A percentile compares a stretch with the other conserved stretches of the same genome.
These are phyloP conservation scores for Nitzschia sp. DNA, from an alignment of 108 stramenopile genomes.

Conservation along the genomic window DNA sequence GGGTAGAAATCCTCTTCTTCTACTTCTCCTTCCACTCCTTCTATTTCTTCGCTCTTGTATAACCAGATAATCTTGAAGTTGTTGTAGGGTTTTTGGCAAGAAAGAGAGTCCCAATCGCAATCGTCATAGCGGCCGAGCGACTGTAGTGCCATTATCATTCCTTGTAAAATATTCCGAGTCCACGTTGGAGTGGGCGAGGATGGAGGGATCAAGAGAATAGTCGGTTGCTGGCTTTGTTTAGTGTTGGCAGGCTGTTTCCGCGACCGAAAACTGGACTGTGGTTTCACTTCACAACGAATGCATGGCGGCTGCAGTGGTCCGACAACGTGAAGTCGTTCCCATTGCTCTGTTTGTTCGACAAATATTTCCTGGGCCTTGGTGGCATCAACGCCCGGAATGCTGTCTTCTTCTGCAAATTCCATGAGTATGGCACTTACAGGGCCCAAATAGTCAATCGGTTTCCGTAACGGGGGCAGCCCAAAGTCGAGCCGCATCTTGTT, in stretches of 20 bases:
- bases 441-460: constrained; percentile 16
- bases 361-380: not conserved
- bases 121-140: constrained; percentile 26
- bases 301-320: constrained; percentile 9
- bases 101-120: constrained; percentile 25
- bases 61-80: constrained; percentile 30
- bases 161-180: constrained; percentile 23
- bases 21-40: not conserved
- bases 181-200: not conserved
- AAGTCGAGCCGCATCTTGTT: constrained; percentile 21
- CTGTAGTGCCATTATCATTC: constrained; percentile 4
- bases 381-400: not conserved
- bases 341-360: not conserved
- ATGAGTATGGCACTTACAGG: constrained; percentile 22
- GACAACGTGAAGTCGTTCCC: not conserved
- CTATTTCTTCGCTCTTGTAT: not conserved
- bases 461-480: constrained; percentile 7
- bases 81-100: constrained; percentile 18
- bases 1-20: constrained; percentile 6
- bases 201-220: constrained; percentile 19
- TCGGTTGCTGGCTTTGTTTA: not conserved
- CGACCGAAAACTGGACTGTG: not conserved
- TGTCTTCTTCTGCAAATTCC: constrained; percentile 9
- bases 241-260: not conserved
- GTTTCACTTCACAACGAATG: constrained; percentile 6